A percentile compares a stretch with the other conserved stretches of the same genome.
Conservation (phyloP, 129 eudicot species). For the Flaveria bidentis region DNA sequence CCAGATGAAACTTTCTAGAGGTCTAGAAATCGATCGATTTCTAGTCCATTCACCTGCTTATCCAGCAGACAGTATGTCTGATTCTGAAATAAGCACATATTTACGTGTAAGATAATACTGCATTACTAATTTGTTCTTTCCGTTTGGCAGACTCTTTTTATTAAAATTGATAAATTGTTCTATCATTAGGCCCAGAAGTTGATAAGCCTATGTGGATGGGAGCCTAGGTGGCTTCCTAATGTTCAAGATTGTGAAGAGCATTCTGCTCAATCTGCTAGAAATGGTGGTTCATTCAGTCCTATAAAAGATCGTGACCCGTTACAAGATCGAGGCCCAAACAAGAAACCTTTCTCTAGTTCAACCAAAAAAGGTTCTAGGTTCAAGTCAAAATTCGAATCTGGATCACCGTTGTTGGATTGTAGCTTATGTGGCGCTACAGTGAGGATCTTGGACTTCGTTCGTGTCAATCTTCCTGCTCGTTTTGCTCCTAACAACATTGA, state of each 20-base stretch:
- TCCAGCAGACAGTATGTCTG: constrained; percentile 47
- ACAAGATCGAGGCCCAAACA: constrained; percentile 45
- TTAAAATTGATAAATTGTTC: not conserved
- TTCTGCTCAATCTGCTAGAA: constrained; percentile 94
- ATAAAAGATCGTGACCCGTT: constrained; percentile 38
- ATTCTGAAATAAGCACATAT: constrained; percentile 53
- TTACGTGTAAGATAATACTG: constrained; percentile 57
- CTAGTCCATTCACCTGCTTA: constrained; percentile 48
- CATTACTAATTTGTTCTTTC: not conserved
- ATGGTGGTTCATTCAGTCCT: constrained; percentile 72
- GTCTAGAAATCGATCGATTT: constrained; percentile 73
- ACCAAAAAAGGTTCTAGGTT: constrained; percentile 47
- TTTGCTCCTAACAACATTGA: constrained; percentile 69
- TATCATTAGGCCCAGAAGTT: constrained; percentile 74
- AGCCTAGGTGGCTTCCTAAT: constrained; percentile 93
- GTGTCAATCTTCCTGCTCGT: constrained; percentile 67
- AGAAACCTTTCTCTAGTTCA: constrained; percentile 64
- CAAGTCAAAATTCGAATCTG: constrained; percentile 60
- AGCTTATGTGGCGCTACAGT: constrained; percentile 94
- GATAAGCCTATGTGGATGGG: constrained; percentile 97
- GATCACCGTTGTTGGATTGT: constrained; percentile 91
- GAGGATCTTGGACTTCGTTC: constrained; percentile 81
- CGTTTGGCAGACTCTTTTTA: not conserved
- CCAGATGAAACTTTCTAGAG: constrained; percentile 68
- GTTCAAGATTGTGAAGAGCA: constrained; percentile 93